Evolutionary conservation across 768 basidiomycete genomes (phyloP), one percentile per base, ranked within the genome.

Genomic region (Naganishia antarctica): DNA sequence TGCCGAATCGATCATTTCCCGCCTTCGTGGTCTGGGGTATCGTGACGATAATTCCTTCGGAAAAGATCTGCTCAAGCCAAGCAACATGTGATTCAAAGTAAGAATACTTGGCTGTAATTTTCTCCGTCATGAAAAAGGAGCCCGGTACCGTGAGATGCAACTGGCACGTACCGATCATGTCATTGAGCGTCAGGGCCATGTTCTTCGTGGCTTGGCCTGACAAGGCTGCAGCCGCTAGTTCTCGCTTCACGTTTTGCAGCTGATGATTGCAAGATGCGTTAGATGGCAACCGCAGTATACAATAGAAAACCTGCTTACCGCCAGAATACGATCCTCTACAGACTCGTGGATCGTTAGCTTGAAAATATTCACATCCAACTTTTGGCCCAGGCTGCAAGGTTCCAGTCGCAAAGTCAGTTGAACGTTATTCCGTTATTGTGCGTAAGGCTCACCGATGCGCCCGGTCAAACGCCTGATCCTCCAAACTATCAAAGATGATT

Each of bases 211-310:
- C 91, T 79, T 90, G 86, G 9, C 94, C 94, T 32, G 89, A 87
- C 63, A 97, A 78, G 0, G 91, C 90, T 1, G 91, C 90, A 26
- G 82, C 81, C 1, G 93, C 85, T 0, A 98, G 82, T 50, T 84
- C 86, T 4, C 92, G 84, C 80, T 98, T 98, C 76, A 85, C 84
- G n/a, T 89, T 85, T 75, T 98, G 94, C n/a, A 98, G 82, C 84
- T 89, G 68, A n/a, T n/a, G 26, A 31, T 29, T 43, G 25, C 26
- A 4, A 9, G 40, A 45, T 16, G 60, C n/a, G n/a, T n/a, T n/a
- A n/a, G n/a, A n/a, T n/a, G n/a, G n/a, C n/a, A n/a, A n/a, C n/a
- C n/a, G n/a, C n/a, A n/a, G n/a, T n/a, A n/a, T n/a, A n/a, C n/a
- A n/a, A n/a, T n/a, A 21, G 21, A 26, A 21, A 6, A 41, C 34